Base-by-base conservation (phyloP, 2,329 filamentous ascomycete species). In the Penicillium sp. region DNA sequence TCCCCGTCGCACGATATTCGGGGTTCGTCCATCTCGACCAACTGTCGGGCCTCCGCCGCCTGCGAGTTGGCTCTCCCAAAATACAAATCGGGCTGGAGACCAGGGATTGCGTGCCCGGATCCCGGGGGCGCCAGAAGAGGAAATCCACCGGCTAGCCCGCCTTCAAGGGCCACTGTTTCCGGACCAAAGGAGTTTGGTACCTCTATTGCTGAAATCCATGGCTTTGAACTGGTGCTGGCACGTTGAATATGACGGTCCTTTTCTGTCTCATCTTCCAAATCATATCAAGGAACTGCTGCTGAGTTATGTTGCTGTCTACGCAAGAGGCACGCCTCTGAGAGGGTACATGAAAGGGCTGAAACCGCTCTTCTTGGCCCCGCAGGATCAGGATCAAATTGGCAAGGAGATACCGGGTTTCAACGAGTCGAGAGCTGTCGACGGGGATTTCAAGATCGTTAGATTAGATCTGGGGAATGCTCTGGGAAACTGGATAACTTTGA, bases 211-310 rank as follows among this genome's bases (percentile, higher is more conserved):
- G 33, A 79, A 76, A 56, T 69, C 71, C 0, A 75, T 83, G 57
- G 78, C 79, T 2, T 58, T 64, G 22, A 72, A 80, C 22, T 84
- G 80, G 80, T 63, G 71, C 9, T 74, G 75, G 64, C 74, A 83
- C 53, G 63, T 77, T 24, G 72, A 77, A 45, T 80, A 81, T 54
- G 79, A 83, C 57, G 74, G 77, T 48, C 66, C 75, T 17, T 78
- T 77, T 43, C 63, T 84, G 3, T 67, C 71, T 2, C 68, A 75
- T 3, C 58, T 83, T 12, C 78, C 80, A 0, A 64, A 70, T 15
- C 69, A 71, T 35, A 58, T 81, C 6, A 80, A 80, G 56, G 66
- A 76, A 53, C 63, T 72, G 1, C 55, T 84, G 31, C 60, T 84
- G 22, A 79, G 75, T 55, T 83, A 83, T 61, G 59, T 83, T 28